phyloP scores from a whole-genome alignment of 441 rosid genomes.

The Gossypium davidsonii region DNA sequence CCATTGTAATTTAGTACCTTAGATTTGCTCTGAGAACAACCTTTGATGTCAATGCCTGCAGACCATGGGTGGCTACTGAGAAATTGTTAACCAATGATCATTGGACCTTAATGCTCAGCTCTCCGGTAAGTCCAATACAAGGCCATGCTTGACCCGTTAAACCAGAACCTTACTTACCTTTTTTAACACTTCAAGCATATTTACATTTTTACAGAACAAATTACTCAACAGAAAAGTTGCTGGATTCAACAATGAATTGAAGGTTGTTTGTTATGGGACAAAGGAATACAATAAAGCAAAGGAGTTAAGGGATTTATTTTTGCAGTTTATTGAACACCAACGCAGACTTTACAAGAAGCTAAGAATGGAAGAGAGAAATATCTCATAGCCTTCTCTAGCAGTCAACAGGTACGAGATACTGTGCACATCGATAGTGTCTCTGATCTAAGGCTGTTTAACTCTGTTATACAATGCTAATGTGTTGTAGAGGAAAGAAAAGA shows the following conservation, averaged over 20 bases:
- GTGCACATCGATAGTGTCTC: not conserved
- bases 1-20: not conserved
- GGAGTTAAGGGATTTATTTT: slow-evolving; percentile 28
- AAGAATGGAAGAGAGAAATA: slow-evolving; percentile 20
- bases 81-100: slow-evolving; percentile 10
- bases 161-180: not conserved
- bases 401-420: not conserved
- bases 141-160: not conserved
- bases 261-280: slow-evolving; percentile 31
- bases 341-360: slow-evolving; percentile 25
- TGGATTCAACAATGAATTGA: slow-evolving; percentile 19
- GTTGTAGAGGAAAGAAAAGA: not conserved
- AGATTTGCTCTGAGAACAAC: not conserved
- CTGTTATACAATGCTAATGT: not conserved
- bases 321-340: slow-evolving; percentile 33
- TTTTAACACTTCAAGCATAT: not conserved
- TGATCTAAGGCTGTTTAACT: not conserved
- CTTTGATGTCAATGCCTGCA: slow-evolving; percentile 18
- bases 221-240: not conserved
- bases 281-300: slow-evolving; percentile 31
- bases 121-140: slow-evolving; percentile 20
- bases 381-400: slow-evolving; percentile 14
- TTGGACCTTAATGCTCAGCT: slow-evolving; percentile 16
- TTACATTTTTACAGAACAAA: slow-evolving; percentile 19
- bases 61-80: slow-evolving; percentile 38